Evolutionary conservation across 345 rosid species (phyloP).

Genomic region (Zanthoxylum bungeanum): DNA sequence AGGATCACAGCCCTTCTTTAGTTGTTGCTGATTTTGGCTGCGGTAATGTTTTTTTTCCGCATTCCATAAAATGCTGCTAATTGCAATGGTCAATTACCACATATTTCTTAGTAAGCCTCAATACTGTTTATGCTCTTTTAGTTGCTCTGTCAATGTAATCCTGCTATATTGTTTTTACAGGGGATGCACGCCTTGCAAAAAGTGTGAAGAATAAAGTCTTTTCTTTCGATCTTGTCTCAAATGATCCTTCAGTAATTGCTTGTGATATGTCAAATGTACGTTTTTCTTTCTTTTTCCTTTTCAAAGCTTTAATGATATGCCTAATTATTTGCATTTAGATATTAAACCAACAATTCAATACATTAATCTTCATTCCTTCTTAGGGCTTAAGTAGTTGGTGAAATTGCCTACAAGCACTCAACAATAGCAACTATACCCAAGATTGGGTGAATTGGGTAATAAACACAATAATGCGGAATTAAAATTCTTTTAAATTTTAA

Average conservation of each 20-base stretch:
- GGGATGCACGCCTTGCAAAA: constrained; percentile 84
- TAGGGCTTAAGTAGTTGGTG: neutral
- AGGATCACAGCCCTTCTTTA: constrained; percentile 57
- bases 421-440: no score
- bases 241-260: constrained; percentile 72
- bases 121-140: no score
- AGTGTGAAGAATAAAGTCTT: constrained; percentile 81
- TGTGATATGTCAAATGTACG: constrained; percentile 91
- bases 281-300: neutral
- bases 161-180: constrained; percentile 33
- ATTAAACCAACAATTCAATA: neutral
- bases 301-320: neutral
- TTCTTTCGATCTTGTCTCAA: constrained; percentile 86
- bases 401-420: no score
- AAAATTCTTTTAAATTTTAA: no score
- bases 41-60: constrained; percentile 54
- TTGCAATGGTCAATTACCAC: constrained; percentile 1
- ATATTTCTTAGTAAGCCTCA: neutral
- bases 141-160: constrained; percentile 6
- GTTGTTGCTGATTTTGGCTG: constrained; percentile 96
- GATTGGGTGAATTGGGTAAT: no score
- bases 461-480: no score
- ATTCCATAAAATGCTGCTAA: constrained; percentile 2
- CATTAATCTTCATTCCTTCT: neutral
- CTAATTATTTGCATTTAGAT: neutral